Conservation (phyloP, 140 eudicot species). For the Anethum foeniculum region DNA sequence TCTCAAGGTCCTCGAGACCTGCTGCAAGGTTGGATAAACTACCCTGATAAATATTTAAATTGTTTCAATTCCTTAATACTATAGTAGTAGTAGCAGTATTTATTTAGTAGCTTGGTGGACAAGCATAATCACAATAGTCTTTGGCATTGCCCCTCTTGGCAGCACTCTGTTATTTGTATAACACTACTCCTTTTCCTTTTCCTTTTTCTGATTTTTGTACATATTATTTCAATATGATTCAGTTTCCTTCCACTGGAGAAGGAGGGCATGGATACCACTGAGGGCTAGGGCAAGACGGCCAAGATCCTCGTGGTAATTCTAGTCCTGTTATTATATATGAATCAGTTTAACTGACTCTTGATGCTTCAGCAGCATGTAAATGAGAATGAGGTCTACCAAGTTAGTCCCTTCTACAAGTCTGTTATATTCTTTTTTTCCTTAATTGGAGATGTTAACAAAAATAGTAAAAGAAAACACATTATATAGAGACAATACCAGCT, state of each 20-base stretch:
- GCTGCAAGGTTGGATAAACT: constrained; percentile 11
- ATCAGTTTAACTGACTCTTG: background rate
- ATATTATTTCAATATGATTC: background rate
- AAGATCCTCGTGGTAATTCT: background rate
- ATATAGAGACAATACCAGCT: background rate
- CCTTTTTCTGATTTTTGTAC: background rate
- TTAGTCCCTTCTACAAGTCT: background rate
- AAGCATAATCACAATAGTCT: constrained; percentile 13
- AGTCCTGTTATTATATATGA: background rate
- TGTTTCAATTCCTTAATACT: background rate
- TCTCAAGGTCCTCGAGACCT: constrained; percentile 11
- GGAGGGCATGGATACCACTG: background rate
- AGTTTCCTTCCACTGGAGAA: background rate
- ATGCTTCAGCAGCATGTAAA: background rate
- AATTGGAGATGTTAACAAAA: background rate
- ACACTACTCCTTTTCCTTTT: background rate
- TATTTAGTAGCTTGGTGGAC: constrained; percentile 10
- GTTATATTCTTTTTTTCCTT: no score
- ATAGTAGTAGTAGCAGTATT: background rate
- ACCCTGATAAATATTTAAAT: constrained; percentile 1
- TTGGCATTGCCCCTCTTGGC: background rate
- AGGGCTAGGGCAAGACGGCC: background rate
- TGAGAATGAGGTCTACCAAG: background rate
- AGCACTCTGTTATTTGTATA: background rate
- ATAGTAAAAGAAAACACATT: background rate